Evolutionary conservation across 148 eudicot species (phyloP).

Genomic region (Camellia lanceoleosa): DNA sequence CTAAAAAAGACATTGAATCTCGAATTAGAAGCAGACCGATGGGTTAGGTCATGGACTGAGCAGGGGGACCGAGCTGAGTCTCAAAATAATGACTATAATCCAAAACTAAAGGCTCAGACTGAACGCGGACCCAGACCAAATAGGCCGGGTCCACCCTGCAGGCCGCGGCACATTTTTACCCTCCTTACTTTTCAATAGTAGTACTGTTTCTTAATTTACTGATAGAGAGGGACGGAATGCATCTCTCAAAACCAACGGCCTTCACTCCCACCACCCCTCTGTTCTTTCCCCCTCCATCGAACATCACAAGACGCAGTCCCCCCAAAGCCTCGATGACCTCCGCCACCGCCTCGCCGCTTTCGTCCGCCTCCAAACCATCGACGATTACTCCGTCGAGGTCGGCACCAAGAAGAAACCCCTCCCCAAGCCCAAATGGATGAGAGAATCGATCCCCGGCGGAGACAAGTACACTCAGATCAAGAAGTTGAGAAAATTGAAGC

Average conservation of each 20-base stretch:
- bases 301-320: constrained; percentile 14
- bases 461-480: constrained; percentile 86
- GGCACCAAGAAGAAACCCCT: constrained; percentile 86
- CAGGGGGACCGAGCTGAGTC: too few species aligned
- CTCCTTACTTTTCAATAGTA: too few species aligned
- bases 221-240: constrained; percentile 8
- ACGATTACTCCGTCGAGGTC: constrained; percentile 78
- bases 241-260: constrained; percentile 24
- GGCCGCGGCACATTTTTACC: too few species aligned
- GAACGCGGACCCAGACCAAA: too few species aligned
- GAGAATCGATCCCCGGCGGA: constrained; percentile 80
- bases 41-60: too few species aligned
- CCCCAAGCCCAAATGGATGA: constrained; percentile 98
- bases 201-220: too few species aligned
- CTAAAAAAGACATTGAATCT: too few species aligned
- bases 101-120: too few species aligned
- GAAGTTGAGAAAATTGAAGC: constrained; percentile 75
- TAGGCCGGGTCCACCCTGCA: too few species aligned
- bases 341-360: constrained; percentile 78
- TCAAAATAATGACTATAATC: too few species aligned
- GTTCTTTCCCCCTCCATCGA: constrained; percentile 24
- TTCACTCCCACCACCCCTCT: constrained; percentile 18
- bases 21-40: too few species aligned
- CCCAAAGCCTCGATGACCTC: constrained; percentile 62
- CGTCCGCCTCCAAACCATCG: constrained; percentile 33